Conservation (phyloP, 306 rosid species). For the Corylus avellana region DNA sequence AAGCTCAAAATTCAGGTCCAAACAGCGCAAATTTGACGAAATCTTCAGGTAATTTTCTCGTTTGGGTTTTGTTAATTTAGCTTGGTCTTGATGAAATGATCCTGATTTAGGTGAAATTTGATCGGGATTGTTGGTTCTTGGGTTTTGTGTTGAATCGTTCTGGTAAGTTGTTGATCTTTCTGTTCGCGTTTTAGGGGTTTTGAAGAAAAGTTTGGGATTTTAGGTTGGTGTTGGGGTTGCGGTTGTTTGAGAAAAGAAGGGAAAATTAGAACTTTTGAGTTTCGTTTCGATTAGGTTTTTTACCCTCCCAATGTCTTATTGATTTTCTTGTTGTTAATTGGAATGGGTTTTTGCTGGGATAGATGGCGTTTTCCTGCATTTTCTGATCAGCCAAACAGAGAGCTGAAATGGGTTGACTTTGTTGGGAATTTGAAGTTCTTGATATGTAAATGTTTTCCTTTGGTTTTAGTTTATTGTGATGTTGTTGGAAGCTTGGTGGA, state of each 20-base stretch:
- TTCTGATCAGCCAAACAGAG: neutral
- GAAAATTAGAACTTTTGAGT: neutral
- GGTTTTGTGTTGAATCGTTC: neutral
- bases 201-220: neutral
- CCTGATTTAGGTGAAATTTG: neutral
- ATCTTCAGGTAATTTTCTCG: neutral
- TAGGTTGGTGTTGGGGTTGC: neutral
- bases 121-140: neutral
- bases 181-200: neutral
- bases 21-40: neutral
- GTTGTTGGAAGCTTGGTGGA: neutral
- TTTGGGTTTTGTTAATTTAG: neutral
- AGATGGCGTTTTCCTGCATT: neutral
- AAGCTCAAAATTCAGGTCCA: neutral
- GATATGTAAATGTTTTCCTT: neutral
- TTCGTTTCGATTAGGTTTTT: neutral
- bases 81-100: neutral
- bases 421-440: neutral
- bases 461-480: neutral
- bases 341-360: neutral
- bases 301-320: neutral
- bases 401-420: slow-evolving; percentile 8
- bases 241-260: slow-evolving; percentile 8
- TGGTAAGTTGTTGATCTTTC: neutral
- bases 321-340: neutral